phyloP scores from a whole-genome alignment of 2,329 filamentous ascomycete genomes.

The Penicillium olsonii region DNA sequence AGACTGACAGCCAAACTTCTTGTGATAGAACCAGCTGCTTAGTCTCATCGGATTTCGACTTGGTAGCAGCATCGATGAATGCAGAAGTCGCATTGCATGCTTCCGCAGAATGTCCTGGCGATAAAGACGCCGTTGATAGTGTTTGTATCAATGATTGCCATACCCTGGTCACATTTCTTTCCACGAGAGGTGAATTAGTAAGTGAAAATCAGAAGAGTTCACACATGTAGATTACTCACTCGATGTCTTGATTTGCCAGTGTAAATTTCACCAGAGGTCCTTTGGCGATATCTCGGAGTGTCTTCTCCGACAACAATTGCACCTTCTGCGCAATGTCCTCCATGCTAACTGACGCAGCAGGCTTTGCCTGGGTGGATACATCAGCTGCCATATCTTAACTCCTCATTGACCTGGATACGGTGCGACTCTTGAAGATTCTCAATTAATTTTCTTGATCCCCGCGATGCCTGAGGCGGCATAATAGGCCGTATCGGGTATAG shows the following conservation, averaged over 20 bases:
- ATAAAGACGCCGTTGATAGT: constrained; percentile 40
- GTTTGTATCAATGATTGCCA: constrained; percentile 46
- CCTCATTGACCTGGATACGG: constrained; percentile 13
- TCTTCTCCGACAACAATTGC: constrained; percentile 38
- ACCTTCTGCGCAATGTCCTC: constrained; percentile 36
- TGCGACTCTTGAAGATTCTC: constrained; percentile 8
- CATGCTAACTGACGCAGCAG: constrained; percentile 24
- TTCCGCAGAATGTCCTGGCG: constrained; percentile 42
- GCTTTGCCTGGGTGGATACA: constrained; percentile 12
- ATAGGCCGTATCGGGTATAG: constrained; percentile 26
- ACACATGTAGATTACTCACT: constrained; percentile 34
- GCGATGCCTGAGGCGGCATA: constrained; percentile 28
- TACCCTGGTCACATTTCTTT: constrained; percentile 36
- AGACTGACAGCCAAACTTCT: constrained; percentile 42
- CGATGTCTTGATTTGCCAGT: constrained; percentile 29
- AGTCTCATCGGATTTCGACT: constrained; percentile 34
- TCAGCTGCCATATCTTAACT: constrained; percentile 26
- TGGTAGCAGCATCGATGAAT: constrained; percentile 42
- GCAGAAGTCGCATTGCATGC: constrained; percentile 48
- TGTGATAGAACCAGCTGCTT: constrained; percentile 35
- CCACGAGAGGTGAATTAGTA: constrained; percentile 2
- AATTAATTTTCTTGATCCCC: constrained; percentile 27
- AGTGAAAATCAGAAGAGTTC: too few species aligned
- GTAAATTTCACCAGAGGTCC: constrained; percentile 39
- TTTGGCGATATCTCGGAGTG: constrained; percentile 36